Evolutionary conservation across 768 basidiomycete genomes (phyloP), one percentile per base, ranked within the genome.

Genomic region (Calocybe cyanea): DNA sequence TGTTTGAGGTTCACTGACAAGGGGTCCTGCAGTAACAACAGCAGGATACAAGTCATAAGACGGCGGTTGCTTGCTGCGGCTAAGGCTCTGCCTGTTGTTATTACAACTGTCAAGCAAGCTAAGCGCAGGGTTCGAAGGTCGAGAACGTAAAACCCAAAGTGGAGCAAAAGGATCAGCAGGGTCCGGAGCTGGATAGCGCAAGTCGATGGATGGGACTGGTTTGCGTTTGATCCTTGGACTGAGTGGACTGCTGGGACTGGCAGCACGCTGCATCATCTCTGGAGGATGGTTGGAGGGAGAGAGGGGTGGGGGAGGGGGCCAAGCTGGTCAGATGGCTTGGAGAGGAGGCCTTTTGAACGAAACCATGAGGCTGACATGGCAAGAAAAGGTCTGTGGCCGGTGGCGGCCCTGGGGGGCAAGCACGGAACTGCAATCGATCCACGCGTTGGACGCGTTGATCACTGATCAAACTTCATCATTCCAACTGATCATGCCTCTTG

Each of bases 151-250:
- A 19, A 79, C 77, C 57, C 77, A 76, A 34, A 87, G 75, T 0
- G 85, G 77, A 4, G 80, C 84, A 51, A 86, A 86, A 1, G 85
- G 85, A 59, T 87, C 83, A 14, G 56, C 58, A 17, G 83, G 83
- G 63, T 87, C 85, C 23, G 83, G 83, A 1, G 68, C 62, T 4
- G 85, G 85, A 59, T 86, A 87, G 32, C 78, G 70, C 43, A 70
- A 57, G 8, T 75, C 70, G 54, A 73, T 60, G 37, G 65, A 58
- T 5, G 82, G 83, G 2, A 79, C 66, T 4, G 78, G 81, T 56
- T 84, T 84, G 45, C 83, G 77, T 56, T 64, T 75, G 54, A 79
- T 61, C 38, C 60, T 60, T n/a, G 43, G 38, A n/a, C 11, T 28
- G n/a, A n/a, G n/a, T n/a, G n/a, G n/a, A n/a, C n/a, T n/a, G n/a